Evolutionary conservation across 495 filamentous ascomycete species (phyloP), one percentile per base, ranked within the genome.

Genomic region (Amorphotheca resinae): DNA sequence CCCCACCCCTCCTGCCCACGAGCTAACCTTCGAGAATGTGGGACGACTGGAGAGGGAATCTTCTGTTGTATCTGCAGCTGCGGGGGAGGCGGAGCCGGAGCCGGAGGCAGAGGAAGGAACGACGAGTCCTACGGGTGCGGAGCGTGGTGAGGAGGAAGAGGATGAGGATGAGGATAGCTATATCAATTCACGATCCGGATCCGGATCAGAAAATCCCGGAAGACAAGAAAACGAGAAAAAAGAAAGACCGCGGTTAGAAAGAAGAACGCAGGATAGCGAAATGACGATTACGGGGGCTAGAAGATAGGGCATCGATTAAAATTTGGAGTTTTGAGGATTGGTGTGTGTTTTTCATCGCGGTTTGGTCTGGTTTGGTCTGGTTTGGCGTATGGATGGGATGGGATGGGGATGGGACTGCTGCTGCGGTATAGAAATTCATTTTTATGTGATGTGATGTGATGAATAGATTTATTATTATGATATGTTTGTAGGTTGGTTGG

Each of bases 231-330:
- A n/a, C n/a, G n/a, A 34, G 43, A 15, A 15, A 7, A 14, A 17
- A 33, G 45, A 42, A 50, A 58, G 59, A 39, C 58, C 61, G 57
- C 63, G 55, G 48, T 52, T 54, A 49, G 52, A 50, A 50, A 59
- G 54, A 49, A 41, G 45, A 22, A 44, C 37, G 26, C 45, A 31
- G 46, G 39, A 45, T 36, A 51, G 52, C 34, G 32, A 49, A 21
- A 26, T 40, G 31, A 48, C 36, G 7, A 42, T 52, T 42, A 49
- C 36, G 31, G 37, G 38, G 22, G 26, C 22, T 23, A 2, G 32
- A 15, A 33, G 31, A 33, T 33, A 12, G 4, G 12, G 12, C 12
- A 30, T 30, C 26, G 31, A 3, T 33, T 33, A 33, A 15, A 11
- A 33, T n/a, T 33, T 30, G 31, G 31, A 4, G 31, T 33, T 33